Base-by-base conservation (phyloP, 345 rosid species). In the Anastatica hierochuntica region DNA sequence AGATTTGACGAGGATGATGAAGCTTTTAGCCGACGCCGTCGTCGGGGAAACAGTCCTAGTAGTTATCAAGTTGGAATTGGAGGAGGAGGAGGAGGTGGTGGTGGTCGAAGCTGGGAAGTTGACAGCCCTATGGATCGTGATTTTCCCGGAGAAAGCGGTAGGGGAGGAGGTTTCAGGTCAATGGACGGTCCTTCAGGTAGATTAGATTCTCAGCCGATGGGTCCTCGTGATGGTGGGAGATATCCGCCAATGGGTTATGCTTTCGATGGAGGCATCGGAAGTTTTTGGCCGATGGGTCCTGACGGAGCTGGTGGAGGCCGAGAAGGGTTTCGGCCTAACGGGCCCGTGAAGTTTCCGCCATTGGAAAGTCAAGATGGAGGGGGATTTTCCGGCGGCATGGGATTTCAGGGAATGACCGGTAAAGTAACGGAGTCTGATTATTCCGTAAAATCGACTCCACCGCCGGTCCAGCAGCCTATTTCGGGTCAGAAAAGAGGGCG, bases 401-500 rank as follows among this genome's bases (percentile, higher is more conserved):
- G 37, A 10, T 15, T 29, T 49, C 54, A 31, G 14, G 21, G 38
- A 49, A 10, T 23, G 23, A n/a, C 20, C 4, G 49, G 49, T 43
- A 63, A 49, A 43, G 70, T 64, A 8, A 59, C 60, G 61, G 66
- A 59, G 17, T 30, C 67, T 60, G 67, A 59, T 34, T 60, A 63
- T 5, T 54, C 60, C 43, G 50, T 67, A 1, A 52, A 53, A 20
- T 37, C 41, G 17, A 57, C 74, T 31, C 66, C 62, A 4, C 68
- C 67, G 20, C 65, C 65, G 7, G 34, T 27, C 0, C 49, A 58
- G 15, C 60, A 53, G 45, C 66, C 74, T 44, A 67, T 78, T 14
- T 63, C 77, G 0, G 96, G 94, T 19, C 85, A 81, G 66, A 88
- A 88, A 56, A 76, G 94, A 51, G 72, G 79, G 27, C 77, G 53